Percentiles rank a stretch among this genome's conserved stretches.
Evolutionary conservation across 768 basidiomycete genomes (phyloP).

Genomic region (Russula abietina): DNA sequence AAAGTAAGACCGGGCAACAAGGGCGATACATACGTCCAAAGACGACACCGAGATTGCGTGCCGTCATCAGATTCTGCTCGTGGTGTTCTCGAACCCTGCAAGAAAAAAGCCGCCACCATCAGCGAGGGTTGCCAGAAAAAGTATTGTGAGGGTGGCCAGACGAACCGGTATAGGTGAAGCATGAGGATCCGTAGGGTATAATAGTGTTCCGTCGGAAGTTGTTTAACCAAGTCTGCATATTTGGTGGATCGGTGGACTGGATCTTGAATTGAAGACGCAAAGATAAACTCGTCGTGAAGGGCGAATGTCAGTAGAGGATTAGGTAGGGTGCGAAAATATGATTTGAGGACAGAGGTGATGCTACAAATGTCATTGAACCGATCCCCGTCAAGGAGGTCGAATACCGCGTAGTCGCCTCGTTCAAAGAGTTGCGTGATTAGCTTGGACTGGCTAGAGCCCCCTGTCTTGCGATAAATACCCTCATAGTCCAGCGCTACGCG

Average conservation of each 20-base stretch:
- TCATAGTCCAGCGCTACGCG: slow-evolving; percentile 83
- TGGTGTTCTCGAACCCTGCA: slow-evolving; percentile 56
- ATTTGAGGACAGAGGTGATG: slow-evolving; percentile 94
- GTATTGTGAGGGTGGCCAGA: slow-evolving; percentile 1
- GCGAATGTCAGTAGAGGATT: slow-evolving; percentile 86
- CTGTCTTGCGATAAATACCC: slow-evolving; percentile 97
- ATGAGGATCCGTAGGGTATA: slow-evolving; percentile 75
- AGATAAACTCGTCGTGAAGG: slow-evolving; percentile 85
- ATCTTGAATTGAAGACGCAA: slow-evolving; percentile 67
- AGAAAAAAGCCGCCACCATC: neutral
- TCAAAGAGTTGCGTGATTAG: slow-evolving; percentile 93
- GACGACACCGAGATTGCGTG: slow-evolving; percentile 92
- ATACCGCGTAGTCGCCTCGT: slow-evolving; percentile 79
- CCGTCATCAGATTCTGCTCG: slow-evolving; percentile 85
- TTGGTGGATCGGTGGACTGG: slow-evolving; percentile 49
- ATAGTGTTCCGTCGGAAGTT: slow-evolving; percentile 84
- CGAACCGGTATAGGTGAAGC: slow-evolving; percentile 82
- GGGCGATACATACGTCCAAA: slow-evolving; percentile 80
- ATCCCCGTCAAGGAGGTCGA: slow-evolving; percentile 82
- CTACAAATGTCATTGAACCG: slow-evolving; percentile 97
- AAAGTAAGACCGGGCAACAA: neutral
- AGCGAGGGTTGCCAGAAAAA: slow-evolving; percentile 1
- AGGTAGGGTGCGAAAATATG: slow-evolving; percentile 90
- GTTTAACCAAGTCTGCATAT: slow-evolving; percentile 61
- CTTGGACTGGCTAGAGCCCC: slow-evolving; percentile 88